phyloP scores from a whole-genome alignment of 2,329 filamentous ascomycete genomes.

The Neonectria neomacrospora region DNA sequence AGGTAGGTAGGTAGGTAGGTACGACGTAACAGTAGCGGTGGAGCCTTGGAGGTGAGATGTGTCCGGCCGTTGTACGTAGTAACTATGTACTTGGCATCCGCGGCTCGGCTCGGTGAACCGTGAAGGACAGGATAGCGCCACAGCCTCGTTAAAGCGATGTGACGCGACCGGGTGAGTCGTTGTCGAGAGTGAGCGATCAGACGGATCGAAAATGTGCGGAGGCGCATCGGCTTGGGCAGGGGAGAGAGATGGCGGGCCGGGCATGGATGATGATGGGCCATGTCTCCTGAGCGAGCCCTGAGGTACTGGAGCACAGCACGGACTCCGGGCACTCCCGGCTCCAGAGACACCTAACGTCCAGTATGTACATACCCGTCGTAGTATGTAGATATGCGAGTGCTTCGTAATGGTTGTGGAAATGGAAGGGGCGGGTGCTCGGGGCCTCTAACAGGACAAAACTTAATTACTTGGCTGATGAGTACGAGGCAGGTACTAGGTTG shows the following conservation, averaged over 20 bases:
- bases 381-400: neutral
- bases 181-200: neutral
- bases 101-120: neutral
- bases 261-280: neutral
- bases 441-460: neutral
- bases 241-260: neutral
- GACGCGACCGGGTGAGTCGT: neutral
- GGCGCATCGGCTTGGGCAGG: neutral
- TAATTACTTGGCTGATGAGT: neutral
- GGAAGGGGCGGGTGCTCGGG: neutral
- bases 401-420: neutral
- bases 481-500: neutral
- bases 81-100: neutral
- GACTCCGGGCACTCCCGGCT: neutral
- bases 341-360: neutral
- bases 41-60: neutral
- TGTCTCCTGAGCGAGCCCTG: neutral
- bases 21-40: neutral
- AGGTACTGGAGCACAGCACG: neutral
- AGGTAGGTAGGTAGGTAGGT: too few species aligned
- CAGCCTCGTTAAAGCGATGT: neutral
- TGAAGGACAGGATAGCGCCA: neutral
- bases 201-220: constrained; percentile 5
- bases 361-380: neutral
- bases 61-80: neutral